Percentiles rank a stretch among this genome's conserved stretches.
These are phyloP conservation scores for Collybia mongolica DNA, from an alignment of 768 basidiomycete species.

Conservation along the genomic window DNA sequence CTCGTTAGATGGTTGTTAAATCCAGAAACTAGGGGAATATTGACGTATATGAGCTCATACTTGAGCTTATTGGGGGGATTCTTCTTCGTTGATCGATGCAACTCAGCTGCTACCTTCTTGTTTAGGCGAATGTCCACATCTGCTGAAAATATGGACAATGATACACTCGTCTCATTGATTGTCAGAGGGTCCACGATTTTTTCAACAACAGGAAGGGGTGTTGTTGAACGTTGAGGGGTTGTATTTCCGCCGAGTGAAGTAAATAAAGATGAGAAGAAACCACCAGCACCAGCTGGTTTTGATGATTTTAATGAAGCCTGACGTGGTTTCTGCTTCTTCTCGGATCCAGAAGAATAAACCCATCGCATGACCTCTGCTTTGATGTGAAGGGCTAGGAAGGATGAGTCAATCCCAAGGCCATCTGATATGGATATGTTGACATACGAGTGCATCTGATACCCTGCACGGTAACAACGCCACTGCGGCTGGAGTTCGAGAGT, in stretches of 20 bases:
- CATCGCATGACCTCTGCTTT: constrained; percentile 79
- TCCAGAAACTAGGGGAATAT: constrained; percentile 17
- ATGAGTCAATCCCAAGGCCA: constrained; percentile 7
- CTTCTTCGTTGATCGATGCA: constrained; percentile 94
- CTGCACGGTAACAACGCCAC: constrained; percentile 66
- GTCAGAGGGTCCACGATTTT: constrained; percentile 33
- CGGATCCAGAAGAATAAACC: constrained; percentile 67
- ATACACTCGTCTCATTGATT: constrained; percentile 52
- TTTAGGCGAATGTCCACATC: constrained; percentile 63
- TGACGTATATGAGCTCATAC: constrained; percentile 83
- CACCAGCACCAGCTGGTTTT: constrained; percentile 27
- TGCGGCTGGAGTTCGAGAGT: constrained; percentile 54
- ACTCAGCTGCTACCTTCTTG: constrained; percentile 66
- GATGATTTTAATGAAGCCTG: constrained; percentile 28
- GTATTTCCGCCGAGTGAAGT: constrained; percentile 32
- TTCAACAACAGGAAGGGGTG: constrained; percentile 29
- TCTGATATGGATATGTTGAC: constrained; percentile 17
- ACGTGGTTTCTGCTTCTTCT: constrained; percentile 40
- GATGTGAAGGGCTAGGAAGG: constrained; percentile 63
- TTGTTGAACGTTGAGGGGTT: constrained; percentile 34
- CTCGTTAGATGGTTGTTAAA: neutral
- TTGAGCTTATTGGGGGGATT: constrained; percentile 75
- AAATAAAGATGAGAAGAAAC: constrained; percentile 52
- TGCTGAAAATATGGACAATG: constrained; percentile 65
- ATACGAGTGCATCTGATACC: constrained; percentile 63